Base-by-base conservation (phyloP, 805 yeast species). In the Maudiozyma pseudohumilis region DNA sequence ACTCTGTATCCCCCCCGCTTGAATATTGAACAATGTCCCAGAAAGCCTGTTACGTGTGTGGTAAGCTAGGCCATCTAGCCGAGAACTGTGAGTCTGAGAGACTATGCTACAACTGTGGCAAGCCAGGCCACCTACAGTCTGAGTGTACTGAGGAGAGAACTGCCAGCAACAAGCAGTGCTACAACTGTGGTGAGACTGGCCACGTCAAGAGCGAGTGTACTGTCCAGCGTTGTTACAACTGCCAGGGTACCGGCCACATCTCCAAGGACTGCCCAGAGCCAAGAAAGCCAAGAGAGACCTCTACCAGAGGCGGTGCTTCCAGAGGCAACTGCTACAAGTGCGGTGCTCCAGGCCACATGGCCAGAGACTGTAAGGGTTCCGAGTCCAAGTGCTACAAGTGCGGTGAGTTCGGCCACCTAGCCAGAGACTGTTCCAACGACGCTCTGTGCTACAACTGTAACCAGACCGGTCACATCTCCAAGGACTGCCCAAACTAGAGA, bases 341-440 rank as follows among this genome's bases (percentile, higher is more conserved):
- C 62, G 94, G 94, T 56, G 92, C 89, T 47, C 87, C 92, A 58
- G 84, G 84, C 76, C 95, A 86, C 64, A 80, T 79, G 66, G 94
- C 95, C 48, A 80, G 84, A 68, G 94, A 85, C 63, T 85, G 95
- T 66, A 80, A 77, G 61, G 78, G 77, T 50, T 72, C 76, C 40
- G 73, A 70, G 48, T 72, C 77, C 59, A 84, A 84, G 66, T 87
- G 96, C 66, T 88, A 85, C 73, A 82, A 88, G 45, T 87, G 96
- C 66, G 95, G 95, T 52, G 77, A 79, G 63, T 68, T 74, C 45
- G 96, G 96, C 40, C 96, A 88, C 69, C 77, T 85, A 53, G 77
- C 92, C 45, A 83, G 77, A 63, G 94, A 82, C 48, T 86, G 96
- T 66, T 63, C 71, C 35, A 70, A 71, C 44, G 77, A 72, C 45